Evolutionary conservation across 2,329 filamentous ascomycete genomes (phyloP), one percentile per base, ranked within the genome.

Genomic region (Venturia effusa): DNA sequence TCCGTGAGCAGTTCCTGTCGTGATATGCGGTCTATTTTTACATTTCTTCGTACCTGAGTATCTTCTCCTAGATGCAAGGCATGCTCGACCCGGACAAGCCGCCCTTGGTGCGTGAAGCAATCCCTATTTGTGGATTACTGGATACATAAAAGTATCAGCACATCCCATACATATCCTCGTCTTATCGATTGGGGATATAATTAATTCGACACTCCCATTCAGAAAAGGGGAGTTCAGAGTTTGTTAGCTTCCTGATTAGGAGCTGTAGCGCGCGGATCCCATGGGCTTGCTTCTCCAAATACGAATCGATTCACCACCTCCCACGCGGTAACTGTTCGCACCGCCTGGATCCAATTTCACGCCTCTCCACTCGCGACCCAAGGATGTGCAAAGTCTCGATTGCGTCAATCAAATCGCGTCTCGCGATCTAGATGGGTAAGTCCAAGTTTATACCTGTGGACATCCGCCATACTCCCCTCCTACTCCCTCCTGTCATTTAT

Each of bases 391-490:
- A 34, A 34, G 30, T 5, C 30, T 32, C 17, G 30, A n/a, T 34
- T 22, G 51, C 51, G 51, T 17, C 51, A 34, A 57, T 57, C 27
- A 57, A 57, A 57, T 57, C 51, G 51, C 51, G 51, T 34, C 51
- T 8, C 5, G 51, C 51, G 51, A 57, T 57, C 51, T 57, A 57
- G 51, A 57, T 57, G 51, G 51, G 51, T 57, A 34, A 57, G 51
- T 51, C 27, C 45, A 15, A 22, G 22, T 22, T 57, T 57, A 34
- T 57, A 57, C 10, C 2, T 11, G 37, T 39, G 10, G 17, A 34
- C 51, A n/a, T 17, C 27, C 22, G 51, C 51, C 30, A 19, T 34
- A 39, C 37, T 55, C 48, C 48, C 51, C 51, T 32, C 51, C 51
- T 55, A 27, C 48, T 57, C 51, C 51, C 51, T 57, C 19, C 11